These are phyloP conservation scores for Mycena leptocephala DNA, from an alignment of 768 basidiomycete genomes.

Conservation along the genomic window DNA sequence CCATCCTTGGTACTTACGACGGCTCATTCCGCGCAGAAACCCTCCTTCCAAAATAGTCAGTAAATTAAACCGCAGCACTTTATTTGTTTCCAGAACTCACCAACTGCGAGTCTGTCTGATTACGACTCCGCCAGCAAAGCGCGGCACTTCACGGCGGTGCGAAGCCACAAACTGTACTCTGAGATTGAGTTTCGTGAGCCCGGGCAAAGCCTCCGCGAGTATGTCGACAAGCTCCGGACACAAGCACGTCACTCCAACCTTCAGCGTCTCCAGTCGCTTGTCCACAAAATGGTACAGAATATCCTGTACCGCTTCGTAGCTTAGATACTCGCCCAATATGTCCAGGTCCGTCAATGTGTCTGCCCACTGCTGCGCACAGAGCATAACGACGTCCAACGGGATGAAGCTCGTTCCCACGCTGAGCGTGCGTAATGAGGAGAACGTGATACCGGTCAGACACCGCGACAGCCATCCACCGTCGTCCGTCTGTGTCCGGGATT, in stretches of 20 bases:
- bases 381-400: conserved; percentile 11
- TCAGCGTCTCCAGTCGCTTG: not conserved
- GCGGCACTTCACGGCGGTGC: conserved; percentile 4
- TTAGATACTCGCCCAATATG: conserved; percentile 21
- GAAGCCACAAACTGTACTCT: not conserved
- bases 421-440: conserved; percentile 8
- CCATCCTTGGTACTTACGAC: conserved; percentile 12
- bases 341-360: conserved; percentile 16
- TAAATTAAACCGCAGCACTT: not conserved
- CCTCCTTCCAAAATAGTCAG: not conserved
- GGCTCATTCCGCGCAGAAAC: conserved; percentile 12
- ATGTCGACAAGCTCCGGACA: conserved; percentile 29
- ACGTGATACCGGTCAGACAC: conserved; percentile 25
- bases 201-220: conserved; percentile 20
- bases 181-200: conserved; percentile 18
- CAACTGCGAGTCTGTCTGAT: not conserved
- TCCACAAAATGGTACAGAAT: not conserved
- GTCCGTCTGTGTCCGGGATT: not conserved
- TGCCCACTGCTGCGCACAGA: conserved; percentile 22
- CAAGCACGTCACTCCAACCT: not conserved
- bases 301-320: conserved; percentile 8
- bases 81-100: not conserved
- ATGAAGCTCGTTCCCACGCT: conserved; percentile 27
- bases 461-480: conserved; percentile 27
- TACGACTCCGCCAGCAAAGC: not conserved